Conservation (phyloP, 768 basidiomycete genomes). For the Gloeopeniophorella convolvens region DNA sequence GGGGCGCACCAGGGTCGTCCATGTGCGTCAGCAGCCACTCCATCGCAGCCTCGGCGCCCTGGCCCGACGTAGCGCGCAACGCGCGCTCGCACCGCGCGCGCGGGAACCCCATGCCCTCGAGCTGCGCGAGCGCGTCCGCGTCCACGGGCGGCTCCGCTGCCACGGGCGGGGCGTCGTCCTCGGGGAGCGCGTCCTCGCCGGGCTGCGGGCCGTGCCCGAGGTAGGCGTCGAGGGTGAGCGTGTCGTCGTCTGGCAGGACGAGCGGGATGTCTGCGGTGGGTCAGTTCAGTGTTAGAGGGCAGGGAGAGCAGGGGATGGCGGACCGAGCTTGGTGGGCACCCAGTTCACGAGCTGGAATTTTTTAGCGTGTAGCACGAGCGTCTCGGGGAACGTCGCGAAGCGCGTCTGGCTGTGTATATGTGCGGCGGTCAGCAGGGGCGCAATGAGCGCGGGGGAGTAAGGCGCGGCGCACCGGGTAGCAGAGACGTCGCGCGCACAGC, state of each 20-base stretch:
- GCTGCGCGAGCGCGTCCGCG: conserved; percentile 60
- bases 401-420: conserved; percentile 67
- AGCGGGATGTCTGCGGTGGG: conserved; percentile 71
- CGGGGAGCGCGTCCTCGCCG: conserved; percentile 63
- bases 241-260: conserved; percentile 50
- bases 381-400: conserved; percentile 83
- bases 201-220: conserved; percentile 65
- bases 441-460: too few species aligned
- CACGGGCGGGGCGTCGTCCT: too few species aligned
- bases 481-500: conserved; percentile 57
- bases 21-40: conserved; percentile 93
- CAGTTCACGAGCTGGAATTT: conserved; percentile 95
- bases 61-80: conserved; percentile 77
- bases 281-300: neutral
- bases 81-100: conserved; percentile 82
- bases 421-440: too few species aligned
- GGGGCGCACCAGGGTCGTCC: conserved; percentile 76
- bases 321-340: conserved; percentile 93
- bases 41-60: conserved; percentile 78
- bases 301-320: conserved; percentile 18
- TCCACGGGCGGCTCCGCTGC: too few species aligned
- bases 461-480: too few species aligned
- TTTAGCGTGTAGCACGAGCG: conserved; percentile 83
- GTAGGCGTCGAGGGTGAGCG: conserved; percentile 56
- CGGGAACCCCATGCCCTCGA: conserved; percentile 92